These are phyloP conservation scores for Paraglomus occultum DNA, from an alignment of 192 early-diverging fungal genomes.

Conservation along the genomic window DNA sequence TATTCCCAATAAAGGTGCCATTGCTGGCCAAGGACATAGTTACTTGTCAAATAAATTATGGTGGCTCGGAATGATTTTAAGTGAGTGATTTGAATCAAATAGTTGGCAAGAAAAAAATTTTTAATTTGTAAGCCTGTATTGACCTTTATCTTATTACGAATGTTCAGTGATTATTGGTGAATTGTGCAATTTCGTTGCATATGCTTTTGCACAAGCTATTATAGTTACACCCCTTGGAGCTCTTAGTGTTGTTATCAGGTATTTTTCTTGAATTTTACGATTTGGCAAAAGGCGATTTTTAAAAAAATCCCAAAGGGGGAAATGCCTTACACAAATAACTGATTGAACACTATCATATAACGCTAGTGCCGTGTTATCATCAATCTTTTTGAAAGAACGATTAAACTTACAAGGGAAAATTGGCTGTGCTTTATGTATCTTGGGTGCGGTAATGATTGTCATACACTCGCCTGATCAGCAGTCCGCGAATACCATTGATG, in stretches of 20 bases:
- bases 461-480: constrained; percentile 60
- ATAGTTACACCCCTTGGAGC: constrained; percentile 94
- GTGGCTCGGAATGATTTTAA: constrained; percentile 61
- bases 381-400: constrained; percentile 61
- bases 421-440: constrained; percentile 66
- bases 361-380: constrained; percentile 58
- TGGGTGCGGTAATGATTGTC: constrained; percentile 54
- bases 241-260: constrained; percentile 83
- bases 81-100: constrained; percentile 33
- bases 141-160: constrained; percentile 10
- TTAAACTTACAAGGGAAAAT: constrained; percentile 63
- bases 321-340: background rate
- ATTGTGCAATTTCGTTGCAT: constrained; percentile 94
- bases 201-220: constrained; percentile 96
- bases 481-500: constrained; percentile 68
- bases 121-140: background rate
- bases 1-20: constrained; percentile 25
- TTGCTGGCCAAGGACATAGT: constrained; percentile 53
- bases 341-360: background rate
- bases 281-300: background rate
- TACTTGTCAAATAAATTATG: constrained; percentile 52
- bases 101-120: background rate
- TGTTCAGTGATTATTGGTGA: constrained; percentile 88
- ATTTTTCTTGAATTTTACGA: background rate
- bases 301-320: background rate